Base-by-base conservation (phyloP, 495 filamentous ascomycete species). In the Xylaria palmicola region DNA sequence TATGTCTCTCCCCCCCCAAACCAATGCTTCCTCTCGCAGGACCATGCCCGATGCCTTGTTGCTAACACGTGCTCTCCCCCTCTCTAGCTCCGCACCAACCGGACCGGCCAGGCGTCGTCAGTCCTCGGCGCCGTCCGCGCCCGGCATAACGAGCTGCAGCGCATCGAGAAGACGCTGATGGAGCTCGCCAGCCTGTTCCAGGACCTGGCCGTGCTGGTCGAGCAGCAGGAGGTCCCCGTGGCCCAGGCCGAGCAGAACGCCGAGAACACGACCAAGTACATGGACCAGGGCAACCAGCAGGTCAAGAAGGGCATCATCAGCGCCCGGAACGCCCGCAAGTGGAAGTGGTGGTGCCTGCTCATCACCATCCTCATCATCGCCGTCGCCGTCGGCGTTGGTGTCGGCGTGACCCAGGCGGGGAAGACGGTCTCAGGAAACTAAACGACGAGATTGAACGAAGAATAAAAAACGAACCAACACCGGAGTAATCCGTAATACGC, bases 101-200 rank as follows among this genome's bases (percentile, higher is more conserved):
- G 86, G 62, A 79, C 81, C 43, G 87, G 84, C 47, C 82, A 85
- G 68, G 87, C 88, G 40, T 78, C 78, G 2, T 83, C 83, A 4
- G 86, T 89, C 12, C 86, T 90, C 44, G 85, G 86, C 63, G 84
- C 84, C 44, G 88, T 91, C 19, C 86, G 86, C 60, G 88, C 87
- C n/a, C 86, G 89, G 50, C 88, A 91, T 73, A 85, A 86, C 62
- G 88, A 91, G 72, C 85, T 91, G 59, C 80, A 86, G 68, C 84
- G 83, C 68, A 91, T 91, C 68, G 86, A 90, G 70, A 73, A 75
- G 56, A 88, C 86, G 4, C 78, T 91, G 53, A 73, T 75, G 58
- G 86, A 90, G 69, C 81, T 91, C 39, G 78, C 83, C 32, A 72
- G 76, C 40, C 82, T 91, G 58, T 88, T 90, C 75, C 76, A 85